phyloP scores from a whole-genome alignment of 495 filamentous ascomycete species.

The Annulohypoxylon maeteangense region DNA sequence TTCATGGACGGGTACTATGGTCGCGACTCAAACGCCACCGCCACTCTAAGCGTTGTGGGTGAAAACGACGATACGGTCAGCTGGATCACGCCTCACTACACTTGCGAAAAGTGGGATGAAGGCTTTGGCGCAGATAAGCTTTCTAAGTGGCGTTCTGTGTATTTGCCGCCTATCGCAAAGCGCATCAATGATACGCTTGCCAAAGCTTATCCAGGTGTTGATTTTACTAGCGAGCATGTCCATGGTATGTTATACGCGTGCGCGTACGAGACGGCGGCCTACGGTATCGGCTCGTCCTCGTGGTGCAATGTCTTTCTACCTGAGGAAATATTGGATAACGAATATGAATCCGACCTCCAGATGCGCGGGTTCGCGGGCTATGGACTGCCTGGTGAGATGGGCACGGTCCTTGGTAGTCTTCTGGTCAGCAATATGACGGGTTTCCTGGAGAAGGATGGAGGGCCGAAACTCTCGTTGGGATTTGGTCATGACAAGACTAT shows the following conservation, averaged over 20 bases:
- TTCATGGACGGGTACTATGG: slow-evolving; percentile 41
- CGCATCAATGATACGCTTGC: slow-evolving; percentile 22
- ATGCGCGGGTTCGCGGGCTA: slow-evolving; percentile 32
- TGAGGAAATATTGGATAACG: slow-evolving; percentile 24
- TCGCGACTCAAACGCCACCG: slow-evolving; percentile 23
- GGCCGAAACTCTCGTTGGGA: slow-evolving; percentile 17
- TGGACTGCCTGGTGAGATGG: slow-evolving; percentile 33
- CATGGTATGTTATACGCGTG: slow-evolving; percentile 36
- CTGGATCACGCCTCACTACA: slow-evolving; percentile 29
- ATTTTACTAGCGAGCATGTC: slow-evolving; percentile 19
- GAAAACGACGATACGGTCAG: slow-evolving; percentile 27
- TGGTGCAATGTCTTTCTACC: slow-evolving; percentile 32
- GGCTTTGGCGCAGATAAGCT: neutral
- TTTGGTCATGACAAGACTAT: slow-evolving; percentile 40
- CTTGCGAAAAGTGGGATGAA: slow-evolving; percentile 24
- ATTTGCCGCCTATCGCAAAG: slow-evolving; percentile 28
- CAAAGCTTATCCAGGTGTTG: slow-evolving; percentile 19
- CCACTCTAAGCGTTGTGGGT: neutral
- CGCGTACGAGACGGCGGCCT: slow-evolving; percentile 28
- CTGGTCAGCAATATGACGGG: slow-evolving; percentile 30
- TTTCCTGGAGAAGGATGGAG: slow-evolving; percentile 11
- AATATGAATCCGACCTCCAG: slow-evolving; percentile 31
- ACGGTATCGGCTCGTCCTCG: slow-evolving; percentile 28
- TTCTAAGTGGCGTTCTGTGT: slow-evolving; percentile 8
- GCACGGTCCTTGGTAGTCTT: slow-evolving; percentile 16